phyloP scores from a whole-genome alignment of 495 filamentous ascomycete genomes.

The Hypoxylon rickii region DNA sequence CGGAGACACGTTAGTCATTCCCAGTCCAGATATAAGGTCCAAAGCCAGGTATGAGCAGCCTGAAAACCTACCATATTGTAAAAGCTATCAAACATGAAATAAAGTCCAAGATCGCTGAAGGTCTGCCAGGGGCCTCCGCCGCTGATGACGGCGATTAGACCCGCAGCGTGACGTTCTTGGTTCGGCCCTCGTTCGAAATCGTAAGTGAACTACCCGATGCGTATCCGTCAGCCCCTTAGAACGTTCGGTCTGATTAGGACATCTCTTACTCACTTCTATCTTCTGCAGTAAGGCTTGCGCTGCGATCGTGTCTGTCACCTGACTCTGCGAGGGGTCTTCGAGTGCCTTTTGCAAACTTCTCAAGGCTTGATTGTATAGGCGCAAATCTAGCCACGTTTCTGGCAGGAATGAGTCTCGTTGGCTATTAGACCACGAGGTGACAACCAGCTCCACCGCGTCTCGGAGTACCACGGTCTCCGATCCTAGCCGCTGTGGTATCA shows the following conservation, averaged over 20 bases:
- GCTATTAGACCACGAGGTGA: conserved; percentile 30
- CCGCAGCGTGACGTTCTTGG: conserved; percentile 35
- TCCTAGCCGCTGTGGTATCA: conserved; percentile 32
- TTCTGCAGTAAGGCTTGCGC: conserved; percentile 37
- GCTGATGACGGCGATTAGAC: conserved; percentile 33
- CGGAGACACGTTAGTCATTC: neutral
- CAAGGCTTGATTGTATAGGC: conserved; percentile 31
- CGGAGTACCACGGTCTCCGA: conserved; percentile 21
- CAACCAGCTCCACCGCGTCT: conserved; percentile 30
- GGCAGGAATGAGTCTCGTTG: conserved; percentile 29
- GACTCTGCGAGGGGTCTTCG: conserved; percentile 13
- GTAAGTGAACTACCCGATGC: conserved; percentile 30
- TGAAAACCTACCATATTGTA: conserved; percentile 34
- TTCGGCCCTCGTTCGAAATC: conserved; percentile 38
- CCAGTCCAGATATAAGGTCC: neutral
- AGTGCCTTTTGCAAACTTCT: conserved; percentile 36
- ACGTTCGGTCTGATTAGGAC: neutral
- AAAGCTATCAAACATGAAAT: conserved; percentile 34
- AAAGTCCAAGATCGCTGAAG: conserved; percentile 26
- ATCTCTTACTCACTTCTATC: conserved; percentile 31
- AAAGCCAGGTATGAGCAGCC: neutral
- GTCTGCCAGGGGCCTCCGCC: conserved; percentile 28
- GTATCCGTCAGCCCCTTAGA: conserved; percentile 19
- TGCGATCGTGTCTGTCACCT: conserved; percentile 29
- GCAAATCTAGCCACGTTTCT: conserved; percentile 34